Evolutionary conservation across 2,329 filamentous ascomycete genomes (phyloP).

Genomic region (Hypoxylon sp.): DNA sequence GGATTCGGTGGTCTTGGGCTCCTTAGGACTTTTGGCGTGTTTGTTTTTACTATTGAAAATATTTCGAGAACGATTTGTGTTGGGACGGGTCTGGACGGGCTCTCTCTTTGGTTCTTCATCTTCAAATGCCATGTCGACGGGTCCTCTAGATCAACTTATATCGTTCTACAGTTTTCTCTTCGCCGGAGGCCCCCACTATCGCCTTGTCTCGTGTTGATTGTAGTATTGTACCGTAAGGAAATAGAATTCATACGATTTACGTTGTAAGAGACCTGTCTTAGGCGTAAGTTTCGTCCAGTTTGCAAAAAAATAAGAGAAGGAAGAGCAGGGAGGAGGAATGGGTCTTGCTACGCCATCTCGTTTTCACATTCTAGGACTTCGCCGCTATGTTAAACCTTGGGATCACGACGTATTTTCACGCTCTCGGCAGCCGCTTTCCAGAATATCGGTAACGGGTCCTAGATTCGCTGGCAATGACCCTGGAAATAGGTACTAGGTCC

Average conservation of each 20-base stretch:
- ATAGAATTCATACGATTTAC: constrained; percentile 23
- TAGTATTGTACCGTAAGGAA: constrained; percentile 21
- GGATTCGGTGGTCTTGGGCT: constrained; percentile 13
- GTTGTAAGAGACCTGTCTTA: constrained; percentile 19
- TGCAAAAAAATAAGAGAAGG: constrained; percentile 29
- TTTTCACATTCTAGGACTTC: constrained; percentile 32
- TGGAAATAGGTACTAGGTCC: constrained; percentile 32
- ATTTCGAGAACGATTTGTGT: constrained; percentile 13
- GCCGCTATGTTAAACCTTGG: constrained; percentile 25
- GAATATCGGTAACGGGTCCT: constrained; percentile 16
- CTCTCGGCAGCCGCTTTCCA: constrained; percentile 17
- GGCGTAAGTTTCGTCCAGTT: constrained; percentile 29
- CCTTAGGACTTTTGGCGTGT: constrained; percentile 1
- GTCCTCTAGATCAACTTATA: constrained; percentile 35
- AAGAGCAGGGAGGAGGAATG: constrained; percentile 23
- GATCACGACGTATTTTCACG: constrained; percentile 33
- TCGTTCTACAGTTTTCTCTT: constrained; percentile 3
- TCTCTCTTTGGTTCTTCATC: constrained; percentile 23
- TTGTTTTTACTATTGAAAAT: constrained; percentile 9
- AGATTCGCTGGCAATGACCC: constrained; percentile 31
- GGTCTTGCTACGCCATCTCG: constrained; percentile 30
- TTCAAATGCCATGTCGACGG: constrained; percentile 35
- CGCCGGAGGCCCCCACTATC: constrained; percentile 30
- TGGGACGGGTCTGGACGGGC: constrained; percentile 17
- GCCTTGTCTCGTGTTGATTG: constrained; percentile 20